Evolutionary conservation across 2,329 filamentous ascomycete genomes (phyloP), one percentile per base, ranked within the genome.

Genomic region (Chrysoporthe cubensis): DNA sequence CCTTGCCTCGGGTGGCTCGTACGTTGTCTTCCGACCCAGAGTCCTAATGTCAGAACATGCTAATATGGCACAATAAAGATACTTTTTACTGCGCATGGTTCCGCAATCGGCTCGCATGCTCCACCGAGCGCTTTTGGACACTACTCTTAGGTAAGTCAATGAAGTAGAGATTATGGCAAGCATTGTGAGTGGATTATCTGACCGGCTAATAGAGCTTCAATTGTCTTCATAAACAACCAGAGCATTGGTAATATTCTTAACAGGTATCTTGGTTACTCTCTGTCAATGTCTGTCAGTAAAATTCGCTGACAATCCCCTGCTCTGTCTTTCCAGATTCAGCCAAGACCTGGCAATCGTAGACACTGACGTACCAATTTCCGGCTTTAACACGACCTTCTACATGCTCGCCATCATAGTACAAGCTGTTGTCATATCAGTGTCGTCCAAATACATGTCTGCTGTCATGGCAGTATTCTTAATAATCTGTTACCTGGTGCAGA

Each of bases 401-500:
- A 48, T 48, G 44, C 44, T 48, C 44, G 8, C 44, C 16, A 48
- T 48, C 18, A n/a, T 48, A 48, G 44, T 48, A 9, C 44, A 48
- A 48, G 44, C 44, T 48, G 44, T 48, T 16, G n/a, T 48, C 44
- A 48, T 48, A 48, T 48, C 44, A 2, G n/a, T 48, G n/a, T 48
- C 44, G n/a, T 48, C 44, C 16, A 48, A 8, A n/a, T 48, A 48
- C 44, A 48, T 48, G 44, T 16, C 44, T n/a, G 44, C 44, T 2
- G 16, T 48, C 44, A 48, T 48, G 44, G 44, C n/a, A 3, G 44
- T 48, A 2, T 48, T 48, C 44, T 7, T 48, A 18, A 6, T 48
- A 8, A 3, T 48, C 44, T 48, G 44, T 48, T 79, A 75, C 64
- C 16, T 73, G 3, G 64, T 78, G 8, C 79, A 81, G 65, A 75